A percentile compares a stretch with the other conserved stretches of the same genome.
Evolutionary conservation across 495 filamentous ascomycete species (phyloP).

Genomic region (Aspergillus haitiensis): DNA sequence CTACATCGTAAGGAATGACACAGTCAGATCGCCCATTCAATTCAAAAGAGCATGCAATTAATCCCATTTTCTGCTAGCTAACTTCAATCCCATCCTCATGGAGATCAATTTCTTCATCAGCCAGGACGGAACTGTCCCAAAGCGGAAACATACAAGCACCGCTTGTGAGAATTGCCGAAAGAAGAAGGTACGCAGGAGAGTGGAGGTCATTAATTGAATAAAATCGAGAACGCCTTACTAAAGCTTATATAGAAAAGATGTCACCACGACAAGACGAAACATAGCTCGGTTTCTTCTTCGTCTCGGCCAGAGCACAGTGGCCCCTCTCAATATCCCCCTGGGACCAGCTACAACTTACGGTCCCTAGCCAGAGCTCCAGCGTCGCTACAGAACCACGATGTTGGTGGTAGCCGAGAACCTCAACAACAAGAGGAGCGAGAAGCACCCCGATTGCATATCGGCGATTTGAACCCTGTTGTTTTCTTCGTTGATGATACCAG

Average conservation of each 20-base stretch:
- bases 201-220: background rate
- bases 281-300: background rate
- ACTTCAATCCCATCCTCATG: too few relatives aligned
- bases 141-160: conserved; percentile 18
- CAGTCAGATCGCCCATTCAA: too few relatives aligned
- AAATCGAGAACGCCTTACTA: background rate
- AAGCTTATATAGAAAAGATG: conserved; percentile 26
- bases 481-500: conserved; percentile 21
- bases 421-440: background rate
- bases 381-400: background rate
- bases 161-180: conserved; percentile 26
- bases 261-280: conserved; percentile 18
- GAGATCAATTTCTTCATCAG: conserved; percentile 8
- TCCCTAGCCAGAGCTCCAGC: background rate
- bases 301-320: background rate
- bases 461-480: conserved; percentile 29
- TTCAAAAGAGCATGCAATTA: too few relatives aligned
- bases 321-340: background rate
- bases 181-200: conserved; percentile 21
- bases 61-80: too few relatives aligned
- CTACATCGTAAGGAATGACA: too few relatives aligned
- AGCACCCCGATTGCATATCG: conserved; percentile 1
- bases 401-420: background rate
- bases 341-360: background rate
- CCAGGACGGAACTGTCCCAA: conserved; percentile 20